These are phyloP conservation scores for Chenopodium suecicum DNA, from an alignment of 148 eudicot species.

Conservation along the genomic window DNA sequence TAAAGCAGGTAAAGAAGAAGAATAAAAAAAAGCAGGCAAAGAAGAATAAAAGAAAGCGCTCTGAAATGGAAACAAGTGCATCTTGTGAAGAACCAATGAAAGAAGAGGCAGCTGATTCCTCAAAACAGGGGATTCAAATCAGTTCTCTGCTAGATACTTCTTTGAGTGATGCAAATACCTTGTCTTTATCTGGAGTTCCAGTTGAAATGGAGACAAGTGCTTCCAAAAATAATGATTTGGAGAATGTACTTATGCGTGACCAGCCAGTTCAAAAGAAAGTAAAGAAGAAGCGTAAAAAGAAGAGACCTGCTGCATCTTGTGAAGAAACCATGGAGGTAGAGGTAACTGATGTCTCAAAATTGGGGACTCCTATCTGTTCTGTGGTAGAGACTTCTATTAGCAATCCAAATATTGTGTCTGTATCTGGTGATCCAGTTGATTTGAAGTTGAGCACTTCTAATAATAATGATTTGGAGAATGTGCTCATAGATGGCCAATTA, in stretches of 20 bases:
- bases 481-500: constrained; percentile 3
- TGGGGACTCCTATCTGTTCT: constrained; percentile 3
- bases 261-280: constrained; percentile 6
- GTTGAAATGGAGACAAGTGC: background rate
- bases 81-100: background rate
- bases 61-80: background rate
- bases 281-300: constrained; percentile 3
- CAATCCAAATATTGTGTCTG: constrained; percentile 7
- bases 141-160: background rate
- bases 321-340: background rate
- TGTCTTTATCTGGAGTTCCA: constrained; percentile 13
- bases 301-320: background rate
- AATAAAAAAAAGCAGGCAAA: constrained; percentile 2
- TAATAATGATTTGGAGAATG: constrained; percentile 14
- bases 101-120: too few species aligned
- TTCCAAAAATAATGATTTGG: constrained; percentile 1
- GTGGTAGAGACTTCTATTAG: constrained; percentile 5
- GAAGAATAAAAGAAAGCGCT: background rate
- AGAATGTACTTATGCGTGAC: constrained; percentile 8
- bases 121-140: too few species aligned
- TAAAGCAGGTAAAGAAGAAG: background rate
- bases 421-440: constrained; percentile 14
- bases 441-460: background rate
- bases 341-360: constrained; percentile 2
- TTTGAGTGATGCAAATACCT: constrained; percentile 1